Evolutionary conservation across 1,139 yeast species (phyloP).

Genomic region (Geotrichum aggregatum): DNA sequence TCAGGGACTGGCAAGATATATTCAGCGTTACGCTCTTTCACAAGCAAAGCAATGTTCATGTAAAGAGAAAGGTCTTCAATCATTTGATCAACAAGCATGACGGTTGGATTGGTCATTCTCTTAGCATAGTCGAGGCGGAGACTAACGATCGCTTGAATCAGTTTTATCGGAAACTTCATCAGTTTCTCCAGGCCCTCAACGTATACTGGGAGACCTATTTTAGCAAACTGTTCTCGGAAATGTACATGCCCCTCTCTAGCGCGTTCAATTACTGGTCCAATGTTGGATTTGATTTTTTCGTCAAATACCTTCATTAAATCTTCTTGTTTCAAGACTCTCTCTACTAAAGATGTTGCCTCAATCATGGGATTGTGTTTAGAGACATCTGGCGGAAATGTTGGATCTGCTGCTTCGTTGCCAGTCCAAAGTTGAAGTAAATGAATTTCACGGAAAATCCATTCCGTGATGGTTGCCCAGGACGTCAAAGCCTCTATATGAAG

Average conservation of each 20-base stretch:
- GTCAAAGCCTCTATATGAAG: constrained; percentile 69
- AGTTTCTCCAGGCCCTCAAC: constrained; percentile 63
- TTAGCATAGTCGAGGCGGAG: constrained; percentile 74
- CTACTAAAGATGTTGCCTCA: constrained; percentile 60
- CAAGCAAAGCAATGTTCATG: constrained; percentile 69
- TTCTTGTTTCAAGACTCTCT: constrained; percentile 74
- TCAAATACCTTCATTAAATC: constrained; percentile 66
- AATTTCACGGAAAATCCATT: constrained; percentile 60
- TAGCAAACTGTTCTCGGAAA: constrained; percentile 59
- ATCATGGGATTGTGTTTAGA: constrained; percentile 5
- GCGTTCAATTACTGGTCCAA: constrained; percentile 72
- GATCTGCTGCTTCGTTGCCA: constrained; percentile 74
- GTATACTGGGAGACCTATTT: constrained; percentile 71
- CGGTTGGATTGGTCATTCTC: constrained; percentile 77
- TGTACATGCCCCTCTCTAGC: constrained; percentile 69
- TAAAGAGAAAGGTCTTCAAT: constrained; percentile 80
- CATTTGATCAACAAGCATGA: constrained; percentile 95
- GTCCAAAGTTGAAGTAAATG: constrained; percentile 62
- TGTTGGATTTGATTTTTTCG: constrained; percentile 52
- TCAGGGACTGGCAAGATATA: constrained; percentile 58
- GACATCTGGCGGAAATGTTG: constrained; percentile 39
- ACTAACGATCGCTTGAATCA: constrained; percentile 75
- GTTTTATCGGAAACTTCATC: constrained; percentile 70
- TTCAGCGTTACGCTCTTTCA: constrained; percentile 63
- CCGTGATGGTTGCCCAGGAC: constrained; percentile 78